Conservation (phyloP, 2,329 filamentous ascomycete genomes). For the Clarireedia sp. region DNA sequence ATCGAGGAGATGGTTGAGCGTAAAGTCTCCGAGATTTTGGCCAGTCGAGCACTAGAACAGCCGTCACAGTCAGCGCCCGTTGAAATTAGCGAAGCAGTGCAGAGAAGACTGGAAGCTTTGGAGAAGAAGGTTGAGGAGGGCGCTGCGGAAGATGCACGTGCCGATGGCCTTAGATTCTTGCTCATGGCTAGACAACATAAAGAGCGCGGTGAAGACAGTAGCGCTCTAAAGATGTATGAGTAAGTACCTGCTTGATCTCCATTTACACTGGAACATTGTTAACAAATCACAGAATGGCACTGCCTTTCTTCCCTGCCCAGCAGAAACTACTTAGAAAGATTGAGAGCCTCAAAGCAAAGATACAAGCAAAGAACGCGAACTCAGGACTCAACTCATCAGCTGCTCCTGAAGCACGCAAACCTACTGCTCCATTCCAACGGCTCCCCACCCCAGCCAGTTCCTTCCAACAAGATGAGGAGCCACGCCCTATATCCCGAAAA, state of each 20-base stretch:
- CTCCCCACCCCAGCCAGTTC: conserved; percentile 19
- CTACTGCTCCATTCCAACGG: conserved; percentile 19
- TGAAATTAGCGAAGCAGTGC: conserved; percentile 68
- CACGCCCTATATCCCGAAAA: conserved; percentile 21
- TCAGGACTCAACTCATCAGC: conserved; percentile 4
- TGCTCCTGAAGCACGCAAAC: conserved; percentile 14
- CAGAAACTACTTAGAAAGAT: conserved; percentile 68
- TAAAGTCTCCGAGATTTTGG: conserved; percentile 83
- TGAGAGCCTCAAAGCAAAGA: conserved; percentile 47
- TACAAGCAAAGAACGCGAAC: conserved; percentile 34
- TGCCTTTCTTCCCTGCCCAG: conserved; percentile 81
- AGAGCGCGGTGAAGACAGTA: conserved; percentile 69
- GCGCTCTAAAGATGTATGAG: conserved; percentile 71
- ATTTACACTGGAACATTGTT: neutral
- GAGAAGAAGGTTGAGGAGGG: conserved; percentile 73
- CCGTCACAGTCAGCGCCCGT: conserved; percentile 35
- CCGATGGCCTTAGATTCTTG: conserved; percentile 76
- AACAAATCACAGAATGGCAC: conserved; percentile 50
- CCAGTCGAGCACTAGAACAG: conserved; percentile 59
- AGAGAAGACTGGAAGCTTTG: conserved; percentile 71
- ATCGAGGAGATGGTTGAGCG: conserved; percentile 91
- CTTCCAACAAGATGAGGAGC: conserved; percentile 21
- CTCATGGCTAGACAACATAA: conserved; percentile 91
- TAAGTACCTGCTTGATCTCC: neutral
- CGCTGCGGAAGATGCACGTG: conserved; percentile 60